Evolutionary conservation across 2,329 filamentous ascomycete genomes (phyloP).

Genomic region (Colletotrichum scovillei): DNA sequence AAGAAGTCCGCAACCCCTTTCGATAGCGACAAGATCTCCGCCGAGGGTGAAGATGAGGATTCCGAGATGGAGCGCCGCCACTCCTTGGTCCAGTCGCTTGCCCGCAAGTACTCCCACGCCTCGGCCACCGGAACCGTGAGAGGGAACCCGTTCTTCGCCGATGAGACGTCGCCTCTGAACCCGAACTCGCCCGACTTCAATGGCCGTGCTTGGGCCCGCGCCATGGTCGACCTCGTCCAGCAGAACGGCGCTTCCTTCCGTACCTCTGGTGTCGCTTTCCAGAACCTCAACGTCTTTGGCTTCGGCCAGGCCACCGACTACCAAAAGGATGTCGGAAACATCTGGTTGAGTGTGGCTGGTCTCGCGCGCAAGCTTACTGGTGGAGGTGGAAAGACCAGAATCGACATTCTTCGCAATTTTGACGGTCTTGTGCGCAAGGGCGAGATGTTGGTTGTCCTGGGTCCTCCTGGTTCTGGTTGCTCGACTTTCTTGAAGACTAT

Average conservation of each 20-base stretch:
- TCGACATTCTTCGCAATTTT: conserved; percentile 76
- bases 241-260: conserved; percentile 67
- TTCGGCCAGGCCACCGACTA: conserved; percentile 77
- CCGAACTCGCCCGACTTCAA: conserved; percentile 65
- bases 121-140: conserved; percentile 49
- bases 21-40: conserved; percentile 42
- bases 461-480: conserved; percentile 79
- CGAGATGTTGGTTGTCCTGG: conserved; percentile 81
- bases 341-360: conserved; percentile 63
- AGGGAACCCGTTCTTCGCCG: conserved; percentile 62
- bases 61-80: conserved; percentile 62
- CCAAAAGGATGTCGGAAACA: conserved; percentile 74
- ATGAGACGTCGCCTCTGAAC: conserved; percentile 65
- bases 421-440: conserved; percentile 77
- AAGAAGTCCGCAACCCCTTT: conserved; percentile 26
- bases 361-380: conserved; percentile 63
- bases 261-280: conserved; percentile 73
- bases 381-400: conserved; percentile 63
- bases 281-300: conserved; percentile 75
- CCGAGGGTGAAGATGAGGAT: conserved; percentile 49
- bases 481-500: conserved; percentile 88
- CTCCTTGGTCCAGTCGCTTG: conserved; percentile 66
- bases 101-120: conserved; percentile 64
- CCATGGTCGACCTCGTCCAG: conserved; percentile 63
- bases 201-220: conserved; percentile 69